A percentile compares a stretch with the other conserved stretches of the same genome.
phyloP scores from a whole-genome alignment of 495 filamentous ascomycete species.

The Annulohypoxylon maeteangense region DNA sequence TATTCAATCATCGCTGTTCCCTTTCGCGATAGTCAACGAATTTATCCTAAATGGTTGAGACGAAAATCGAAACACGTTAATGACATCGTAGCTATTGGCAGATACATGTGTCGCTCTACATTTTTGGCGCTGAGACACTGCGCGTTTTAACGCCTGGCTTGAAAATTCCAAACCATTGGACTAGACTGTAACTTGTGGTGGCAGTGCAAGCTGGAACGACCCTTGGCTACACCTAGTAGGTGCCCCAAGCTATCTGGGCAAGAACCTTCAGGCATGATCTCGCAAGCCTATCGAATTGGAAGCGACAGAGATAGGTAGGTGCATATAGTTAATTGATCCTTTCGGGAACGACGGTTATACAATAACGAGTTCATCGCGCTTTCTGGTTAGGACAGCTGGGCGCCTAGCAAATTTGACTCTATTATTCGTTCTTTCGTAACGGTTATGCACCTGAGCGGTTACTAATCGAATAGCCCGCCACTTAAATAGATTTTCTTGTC shows the following conservation, averaged over 20 bases:
- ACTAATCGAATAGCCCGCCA: background rate
- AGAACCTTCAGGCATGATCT: background rate
- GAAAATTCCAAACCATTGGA: slow-evolving; percentile 11
- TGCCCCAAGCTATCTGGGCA: background rate
- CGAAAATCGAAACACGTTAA: slow-evolving; percentile 1
- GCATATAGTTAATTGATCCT: slow-evolving; percentile 7
- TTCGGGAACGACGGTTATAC: background rate
- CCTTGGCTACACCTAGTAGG: background rate
- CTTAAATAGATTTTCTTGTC: background rate
- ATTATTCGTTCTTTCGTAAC: background rate
- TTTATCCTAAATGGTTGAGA: slow-evolving; percentile 3
- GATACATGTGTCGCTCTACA: slow-evolving; percentile 6
- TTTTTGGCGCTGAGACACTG: background rate
- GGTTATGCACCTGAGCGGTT: background rate
- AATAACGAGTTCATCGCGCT: background rate
- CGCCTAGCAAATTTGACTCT: background rate
- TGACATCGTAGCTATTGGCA: background rate
- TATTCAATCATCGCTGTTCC: background rate
- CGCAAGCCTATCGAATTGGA: background rate
- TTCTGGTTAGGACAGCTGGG: background rate
- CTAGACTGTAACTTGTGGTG: background rate
- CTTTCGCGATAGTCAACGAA: background rate
- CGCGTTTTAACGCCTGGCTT: slow-evolving; percentile 4
- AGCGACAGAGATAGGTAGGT: background rate
- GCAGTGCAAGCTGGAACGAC: slow-evolving; percentile 1